These are phyloP conservation scores for Xylaria polymorpha DNA, from an alignment of 2,329 filamentous ascomycete genomes.

Conservation along the genomic window DNA sequence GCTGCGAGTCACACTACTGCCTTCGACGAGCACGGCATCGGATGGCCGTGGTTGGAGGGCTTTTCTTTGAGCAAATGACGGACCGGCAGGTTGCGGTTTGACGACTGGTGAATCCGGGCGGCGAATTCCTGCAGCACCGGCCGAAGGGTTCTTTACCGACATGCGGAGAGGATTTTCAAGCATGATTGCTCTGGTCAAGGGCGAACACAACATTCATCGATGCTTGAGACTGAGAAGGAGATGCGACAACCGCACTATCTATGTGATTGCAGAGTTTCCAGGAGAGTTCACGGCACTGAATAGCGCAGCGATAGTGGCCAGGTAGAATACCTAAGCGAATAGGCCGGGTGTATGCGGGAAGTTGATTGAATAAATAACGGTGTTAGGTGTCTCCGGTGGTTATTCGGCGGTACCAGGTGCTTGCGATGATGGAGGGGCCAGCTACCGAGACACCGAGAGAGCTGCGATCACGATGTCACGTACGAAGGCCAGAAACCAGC, in stretches of 20 bases:
- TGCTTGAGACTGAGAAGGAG: background rate
- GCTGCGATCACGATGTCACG: background rate
- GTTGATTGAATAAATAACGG: slow-evolving; percentile 1
- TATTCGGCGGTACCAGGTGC: background rate
- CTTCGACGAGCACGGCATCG: slow-evolving; percentile 52
- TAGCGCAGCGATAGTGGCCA: background rate
- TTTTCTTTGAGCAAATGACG: slow-evolving; percentile 52
- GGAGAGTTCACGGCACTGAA: background rate
- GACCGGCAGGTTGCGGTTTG: slow-evolving; percentile 34
- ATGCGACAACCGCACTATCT: background rate
- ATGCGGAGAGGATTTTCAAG: slow-evolving; percentile 27
- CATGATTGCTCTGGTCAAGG: slow-evolving; percentile 21
- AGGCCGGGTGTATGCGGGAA: slow-evolving; percentile 7
- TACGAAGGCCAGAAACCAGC: slow-evolving; percentile 5
- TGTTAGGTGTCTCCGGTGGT: background rate
- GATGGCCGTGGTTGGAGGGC: slow-evolving; percentile 40
- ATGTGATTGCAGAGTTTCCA: background rate
- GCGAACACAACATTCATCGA: background rate
- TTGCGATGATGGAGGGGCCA: background rate
- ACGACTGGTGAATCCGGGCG: slow-evolving; percentile 41
- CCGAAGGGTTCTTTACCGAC: slow-evolving; percentile 18
- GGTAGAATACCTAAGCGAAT: background rate
- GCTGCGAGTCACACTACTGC: slow-evolving; percentile 53
- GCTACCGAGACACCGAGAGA: background rate
- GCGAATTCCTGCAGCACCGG: slow-evolving; percentile 26